Percentiles rank a stretch among this genome's conserved stretches.
These are phyloP conservation scores for Suhomyces xylopsoci DNA, from an alignment of 805 yeast species.

Conservation along the genomic window DNA sequence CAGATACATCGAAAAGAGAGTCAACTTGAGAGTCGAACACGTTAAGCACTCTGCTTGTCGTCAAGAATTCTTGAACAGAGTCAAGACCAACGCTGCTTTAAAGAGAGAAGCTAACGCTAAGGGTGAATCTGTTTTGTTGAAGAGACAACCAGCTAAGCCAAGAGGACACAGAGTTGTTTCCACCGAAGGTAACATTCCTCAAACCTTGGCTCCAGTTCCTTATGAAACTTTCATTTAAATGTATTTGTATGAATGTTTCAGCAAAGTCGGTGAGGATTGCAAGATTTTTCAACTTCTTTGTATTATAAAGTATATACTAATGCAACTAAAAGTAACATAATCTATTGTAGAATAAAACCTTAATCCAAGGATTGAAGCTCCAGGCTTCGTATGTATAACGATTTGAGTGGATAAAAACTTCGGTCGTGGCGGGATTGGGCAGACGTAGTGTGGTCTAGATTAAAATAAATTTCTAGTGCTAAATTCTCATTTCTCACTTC, in stretches of 20 bases:
- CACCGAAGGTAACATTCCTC: slow-evolving; percentile 82
- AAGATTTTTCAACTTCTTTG: slow-evolving; percentile 1
- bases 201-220: slow-evolving; percentile 98
- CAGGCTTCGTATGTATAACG: background rate
- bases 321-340: slow-evolving; percentile 10
- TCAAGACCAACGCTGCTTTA: slow-evolving; percentile 92
- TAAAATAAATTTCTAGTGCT: background rate
- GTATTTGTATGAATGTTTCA: slow-evolving; percentile 6
- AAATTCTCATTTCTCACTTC: background rate
- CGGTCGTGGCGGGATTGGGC: background rate
- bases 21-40: slow-evolving; percentile 98
- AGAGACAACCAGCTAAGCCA: slow-evolving; percentile 99
- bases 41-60: slow-evolving; percentile 99
- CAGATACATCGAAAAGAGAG: slow-evolving; percentile 99
- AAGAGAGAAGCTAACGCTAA: slow-evolving; percentile 91
- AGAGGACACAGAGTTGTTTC: slow-evolving; percentile 86
- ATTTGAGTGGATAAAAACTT: background rate
- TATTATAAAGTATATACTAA: slow-evolving; percentile 6
- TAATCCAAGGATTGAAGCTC: background rate
- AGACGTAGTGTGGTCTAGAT: background rate
- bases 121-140: slow-evolving; percentile 87
- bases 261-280: slow-evolving; percentile 1
- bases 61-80: slow-evolving; percentile 98
- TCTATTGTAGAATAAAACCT: background rate
- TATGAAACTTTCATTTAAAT: slow-evolving; percentile 98